These are phyloP conservation scores for Fusarium palustre DNA, from an alignment of 2,329 filamentous ascomycete genomes.

Conservation along the genomic window DNA sequence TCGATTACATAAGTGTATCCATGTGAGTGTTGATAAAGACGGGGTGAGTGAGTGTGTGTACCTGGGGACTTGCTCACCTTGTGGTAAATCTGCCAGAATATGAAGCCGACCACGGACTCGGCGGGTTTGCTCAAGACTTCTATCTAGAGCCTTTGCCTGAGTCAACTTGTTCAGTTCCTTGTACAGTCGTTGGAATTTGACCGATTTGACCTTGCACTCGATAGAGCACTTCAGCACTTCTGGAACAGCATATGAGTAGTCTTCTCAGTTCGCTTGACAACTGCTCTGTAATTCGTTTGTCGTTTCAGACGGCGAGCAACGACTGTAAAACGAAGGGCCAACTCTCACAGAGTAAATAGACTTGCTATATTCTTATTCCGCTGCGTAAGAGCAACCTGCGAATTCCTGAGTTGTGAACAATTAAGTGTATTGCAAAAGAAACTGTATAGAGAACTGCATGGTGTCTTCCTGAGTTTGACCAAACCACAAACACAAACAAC, in stretches of 20 bases:
- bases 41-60: too few relatives aligned
- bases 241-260: not conserved
- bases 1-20: conserved; percentile 3
- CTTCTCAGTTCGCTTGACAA: conserved; percentile 41
- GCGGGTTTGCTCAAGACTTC: conserved; percentile 14
- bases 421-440: not conserved
- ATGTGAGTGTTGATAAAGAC: not conserved
- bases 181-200: conserved; percentile 17
- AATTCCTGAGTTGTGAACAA: not conserved
- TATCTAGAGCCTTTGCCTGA: conserved; percentile 10
- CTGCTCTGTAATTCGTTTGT: conserved; percentile 14
- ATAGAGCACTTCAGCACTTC: conserved; percentile 41
- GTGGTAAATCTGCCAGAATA: not conserved
- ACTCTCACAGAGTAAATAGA: not conserved
- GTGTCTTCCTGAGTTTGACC: not conserved
- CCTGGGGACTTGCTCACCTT: not conserved
- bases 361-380: not conserved
- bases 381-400: not conserved
- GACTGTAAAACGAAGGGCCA: not conserved
- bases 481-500: not conserved
- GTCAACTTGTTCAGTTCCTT: not conserved
- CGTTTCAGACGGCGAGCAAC: conserved; percentile 17
- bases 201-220: conserved; percentile 18
- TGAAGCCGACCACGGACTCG: not conserved
- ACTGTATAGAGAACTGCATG: not conserved